Evolutionary conservation across 345 rosid species (phyloP).

Genomic region (Turritis glabra): DNA sequence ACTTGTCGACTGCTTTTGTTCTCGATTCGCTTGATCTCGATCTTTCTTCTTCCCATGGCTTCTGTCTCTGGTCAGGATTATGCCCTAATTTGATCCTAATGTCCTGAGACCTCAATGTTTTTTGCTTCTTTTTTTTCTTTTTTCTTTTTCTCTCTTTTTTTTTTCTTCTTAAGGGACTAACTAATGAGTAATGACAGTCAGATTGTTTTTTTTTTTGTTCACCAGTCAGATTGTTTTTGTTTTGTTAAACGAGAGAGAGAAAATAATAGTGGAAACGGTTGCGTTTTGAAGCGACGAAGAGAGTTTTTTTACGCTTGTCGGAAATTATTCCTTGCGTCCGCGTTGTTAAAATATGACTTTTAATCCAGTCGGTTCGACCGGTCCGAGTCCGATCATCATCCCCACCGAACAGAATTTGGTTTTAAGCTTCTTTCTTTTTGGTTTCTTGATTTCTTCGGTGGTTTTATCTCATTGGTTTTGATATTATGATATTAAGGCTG

Average conservation of each 20-base stretch:
- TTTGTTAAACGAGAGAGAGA: conserved; percentile 6
- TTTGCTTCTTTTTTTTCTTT: conserved; percentile 6
- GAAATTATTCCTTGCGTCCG: too few relatives aligned
- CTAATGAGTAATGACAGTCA: background rate
- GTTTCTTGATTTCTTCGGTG: too few relatives aligned
- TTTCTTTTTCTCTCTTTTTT: background rate
- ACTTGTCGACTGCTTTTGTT: too few relatives aligned
- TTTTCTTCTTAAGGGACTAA: background rate
- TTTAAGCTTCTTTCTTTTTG: too few relatives aligned
- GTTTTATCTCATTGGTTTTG: too few relatives aligned
- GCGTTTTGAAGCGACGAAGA: conserved; percentile 11
- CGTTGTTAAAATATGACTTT: too few relatives aligned
- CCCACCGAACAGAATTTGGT: background rate
- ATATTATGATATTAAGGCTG: too few relatives aligned
- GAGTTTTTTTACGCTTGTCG: background rate
- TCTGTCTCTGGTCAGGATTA: too few relatives aligned
- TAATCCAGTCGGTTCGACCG: background rate
- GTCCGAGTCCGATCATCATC: background rate
- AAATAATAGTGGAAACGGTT: conserved; percentile 8
- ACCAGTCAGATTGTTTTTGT: background rate
- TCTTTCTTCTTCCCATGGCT: too few relatives aligned
- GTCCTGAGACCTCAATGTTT: background rate
- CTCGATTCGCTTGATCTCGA: too few relatives aligned
- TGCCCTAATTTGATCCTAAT: conserved; percentile 31
- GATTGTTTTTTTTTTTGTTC: background rate